A percentile compares a stretch with the other conserved stretches of the same genome.
Conservation (phyloP, 2,329 filamentous ascomycete species). For the Fusarium phyllophilum region DNA sequence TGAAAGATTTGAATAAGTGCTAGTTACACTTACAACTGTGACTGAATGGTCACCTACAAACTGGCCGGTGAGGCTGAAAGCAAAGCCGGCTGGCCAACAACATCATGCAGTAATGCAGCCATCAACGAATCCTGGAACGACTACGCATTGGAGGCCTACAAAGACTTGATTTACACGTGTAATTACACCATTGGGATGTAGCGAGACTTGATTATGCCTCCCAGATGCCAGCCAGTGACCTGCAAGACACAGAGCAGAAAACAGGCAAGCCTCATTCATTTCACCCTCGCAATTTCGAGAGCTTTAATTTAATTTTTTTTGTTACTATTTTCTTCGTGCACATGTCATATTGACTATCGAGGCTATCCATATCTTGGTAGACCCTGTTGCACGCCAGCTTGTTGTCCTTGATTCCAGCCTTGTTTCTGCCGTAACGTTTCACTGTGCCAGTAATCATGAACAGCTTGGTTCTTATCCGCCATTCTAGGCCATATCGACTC, state of each 20-base stretch:
- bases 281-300: not conserved
- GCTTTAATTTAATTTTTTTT: too few species aligned
- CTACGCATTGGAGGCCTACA: not conserved
- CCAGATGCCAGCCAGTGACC: not conserved
- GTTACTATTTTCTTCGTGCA: not conserved
- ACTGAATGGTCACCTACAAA: not conserved
- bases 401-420: conserved; percentile 13
- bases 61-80: not conserved
- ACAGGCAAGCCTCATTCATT: not conserved
- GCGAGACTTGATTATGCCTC: too few species aligned
- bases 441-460: conserved; percentile 32
- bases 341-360: not conserved
- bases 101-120: not conserved
- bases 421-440: conserved; percentile 15
- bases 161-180: not conserved
- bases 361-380: conserved; percentile 23
- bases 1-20: rapidly evolving
- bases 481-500: conserved; percentile 25
- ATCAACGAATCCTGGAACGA: not conserved
- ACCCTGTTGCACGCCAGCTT: not conserved
- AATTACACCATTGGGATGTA: rapidly evolving
- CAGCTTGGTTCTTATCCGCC: conserved; percentile 26
- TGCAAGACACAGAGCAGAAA: not conserved
- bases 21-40: not conserved
- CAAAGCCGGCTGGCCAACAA: not conserved